These are phyloP conservation scores for Podila horticola DNA, from an alignment of 192 early-diverging fungal genomes.

Conservation along the genomic window DNA sequence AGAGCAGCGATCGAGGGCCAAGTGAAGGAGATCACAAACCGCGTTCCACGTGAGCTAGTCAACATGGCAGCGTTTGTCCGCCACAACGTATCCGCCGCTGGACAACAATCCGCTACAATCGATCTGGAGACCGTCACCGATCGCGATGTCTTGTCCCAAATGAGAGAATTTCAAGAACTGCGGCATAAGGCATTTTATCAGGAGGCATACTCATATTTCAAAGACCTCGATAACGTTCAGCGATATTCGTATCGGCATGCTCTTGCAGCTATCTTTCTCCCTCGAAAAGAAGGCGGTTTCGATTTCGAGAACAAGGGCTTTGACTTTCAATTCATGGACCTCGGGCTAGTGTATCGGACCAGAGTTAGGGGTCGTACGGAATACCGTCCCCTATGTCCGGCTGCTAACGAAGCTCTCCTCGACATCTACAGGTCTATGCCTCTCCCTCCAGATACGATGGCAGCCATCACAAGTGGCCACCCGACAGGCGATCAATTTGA, in stretches of 20 bases:
- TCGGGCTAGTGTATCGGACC: constrained; percentile 27
- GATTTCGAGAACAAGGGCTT: constrained; percentile 21
- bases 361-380: neutral
- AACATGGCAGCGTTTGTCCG: constrained; percentile 9
- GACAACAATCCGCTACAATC: constrained; percentile 5
- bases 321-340: constrained; percentile 32
- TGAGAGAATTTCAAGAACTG: neutral
- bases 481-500: too few relatives aligned
- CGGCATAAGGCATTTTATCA: neutral
- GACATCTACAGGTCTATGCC: constrained; percentile 18
- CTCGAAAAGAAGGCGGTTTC: constrained; percentile 11
- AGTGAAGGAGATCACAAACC: constrained; percentile 32
- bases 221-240: neutral
- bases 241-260: constrained; percentile 18
- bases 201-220: neutral
- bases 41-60: constrained; percentile 32
- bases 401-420: constrained; percentile 20
- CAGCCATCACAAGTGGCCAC: neutral
- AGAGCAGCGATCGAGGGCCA: constrained; percentile 12
- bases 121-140: neutral
- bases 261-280: constrained; percentile 29
- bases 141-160: neutral
- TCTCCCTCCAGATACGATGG: constrained; percentile 2
- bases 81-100: neutral
- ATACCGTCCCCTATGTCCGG: constrained; percentile 17